Percentiles rank a stretch among this genome's conserved stretches.
Conservation (phyloP, 768 basidiomycete species). For the Kwoniella bestiolae region DNA sequence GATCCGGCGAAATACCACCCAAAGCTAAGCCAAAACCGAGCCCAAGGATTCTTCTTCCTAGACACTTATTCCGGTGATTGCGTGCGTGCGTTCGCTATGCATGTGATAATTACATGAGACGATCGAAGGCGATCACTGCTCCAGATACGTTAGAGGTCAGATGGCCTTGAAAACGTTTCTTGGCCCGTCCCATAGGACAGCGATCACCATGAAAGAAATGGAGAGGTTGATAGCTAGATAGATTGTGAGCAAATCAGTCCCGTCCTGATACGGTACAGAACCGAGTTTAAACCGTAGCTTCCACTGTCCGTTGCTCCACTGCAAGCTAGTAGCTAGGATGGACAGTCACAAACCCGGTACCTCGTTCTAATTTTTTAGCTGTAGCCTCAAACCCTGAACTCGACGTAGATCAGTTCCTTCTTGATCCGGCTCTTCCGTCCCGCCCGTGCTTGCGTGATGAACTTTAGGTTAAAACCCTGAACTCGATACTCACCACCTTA, state of each 20-base stretch:
- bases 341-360: slow-evolving; percentile 9
- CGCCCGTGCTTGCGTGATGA: neutral
- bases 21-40: too few species aligned
- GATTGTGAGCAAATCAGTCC: too few species aligned
- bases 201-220: too few species aligned
- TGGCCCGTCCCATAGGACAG: too few species aligned
- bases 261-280: slow-evolving; percentile 12
- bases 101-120: neutral
- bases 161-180: too few species aligned
- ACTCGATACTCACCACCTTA: slow-evolving; percentile 5
- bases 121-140: neutral
- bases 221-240: too few species aligned
- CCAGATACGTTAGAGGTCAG: neutral
- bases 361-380: neutral
- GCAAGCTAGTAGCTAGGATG: too few species aligned
- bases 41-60: too few species aligned
- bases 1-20: too few species aligned
- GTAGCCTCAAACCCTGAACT: neutral
- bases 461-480: neutral
- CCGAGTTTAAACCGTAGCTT: slow-evolving; percentile 3
- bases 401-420: neutral
- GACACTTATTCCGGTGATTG: neutral
- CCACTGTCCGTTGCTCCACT: neutral
- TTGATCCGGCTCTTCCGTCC: neutral
- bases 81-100: neutral